A percentile compares a stretch with the other conserved stretches of the same genome.
These are phyloP conservation scores for Colletotrichum salicis DNA, from an alignment of 2,329 filamentous ascomycete species.

Conservation along the genomic window DNA sequence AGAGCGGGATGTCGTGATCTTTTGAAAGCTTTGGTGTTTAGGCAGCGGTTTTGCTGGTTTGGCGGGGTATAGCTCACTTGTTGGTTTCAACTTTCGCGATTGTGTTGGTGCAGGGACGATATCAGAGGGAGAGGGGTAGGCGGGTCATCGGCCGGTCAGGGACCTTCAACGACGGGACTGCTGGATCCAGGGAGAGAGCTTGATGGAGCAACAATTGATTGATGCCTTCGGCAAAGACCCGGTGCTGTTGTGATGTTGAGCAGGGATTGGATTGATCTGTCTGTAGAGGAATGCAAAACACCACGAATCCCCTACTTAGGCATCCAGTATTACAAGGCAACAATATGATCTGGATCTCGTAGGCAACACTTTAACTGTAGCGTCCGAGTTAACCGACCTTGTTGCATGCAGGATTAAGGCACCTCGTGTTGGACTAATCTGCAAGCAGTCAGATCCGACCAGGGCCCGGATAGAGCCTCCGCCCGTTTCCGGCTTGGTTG, in stretches of 20 bases:
- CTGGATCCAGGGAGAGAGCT: no score
- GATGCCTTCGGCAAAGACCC: no score
- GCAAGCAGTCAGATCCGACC: not conserved
- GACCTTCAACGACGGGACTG: no score
- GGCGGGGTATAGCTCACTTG: not conserved
- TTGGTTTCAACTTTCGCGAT: not conserved
- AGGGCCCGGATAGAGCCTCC: not conserved
- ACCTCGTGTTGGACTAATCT: not conserved
- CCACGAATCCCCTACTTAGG: no score
- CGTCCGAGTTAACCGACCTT: not conserved
- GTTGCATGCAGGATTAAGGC: not conserved
- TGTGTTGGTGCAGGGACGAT: not conserved
- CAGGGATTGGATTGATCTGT: not conserved
- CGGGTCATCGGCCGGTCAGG: not conserved
- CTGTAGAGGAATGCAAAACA: no score
- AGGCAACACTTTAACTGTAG: not conserved
- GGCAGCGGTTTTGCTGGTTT: not conserved
- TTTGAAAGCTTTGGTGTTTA: not conserved
- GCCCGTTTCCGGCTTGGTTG: not conserved
- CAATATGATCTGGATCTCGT: not conserved
- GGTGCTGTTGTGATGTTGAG: not conserved
- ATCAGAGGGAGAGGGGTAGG: not conserved
- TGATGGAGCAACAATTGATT: not conserved
- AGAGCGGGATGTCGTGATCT: not conserved
- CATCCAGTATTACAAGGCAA: not conserved